Conservation (phyloP, 306 rosid species). For the Vigna hirtella region DNA sequence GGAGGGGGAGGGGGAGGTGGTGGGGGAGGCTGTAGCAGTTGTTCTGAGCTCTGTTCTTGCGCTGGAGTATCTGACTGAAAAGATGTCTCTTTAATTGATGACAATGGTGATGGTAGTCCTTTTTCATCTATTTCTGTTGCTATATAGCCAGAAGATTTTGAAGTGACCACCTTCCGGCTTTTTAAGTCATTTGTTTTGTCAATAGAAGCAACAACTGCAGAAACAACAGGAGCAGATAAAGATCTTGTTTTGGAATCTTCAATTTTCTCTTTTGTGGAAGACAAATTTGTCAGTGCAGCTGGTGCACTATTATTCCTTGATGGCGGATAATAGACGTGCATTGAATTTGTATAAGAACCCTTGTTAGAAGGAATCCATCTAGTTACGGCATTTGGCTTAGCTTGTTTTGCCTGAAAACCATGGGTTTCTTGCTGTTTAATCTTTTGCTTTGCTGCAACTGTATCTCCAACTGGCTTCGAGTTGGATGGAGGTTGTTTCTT, state of each 20-base stretch:
- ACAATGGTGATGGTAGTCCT: slow-evolving; percentile 48
- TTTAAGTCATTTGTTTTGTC: slow-evolving; percentile 59
- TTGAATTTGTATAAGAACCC: slow-evolving; percentile 75
- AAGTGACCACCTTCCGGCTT: slow-evolving; percentile 50
- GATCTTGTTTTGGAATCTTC: slow-evolving; percentile 59
- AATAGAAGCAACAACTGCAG: slow-evolving; percentile 44
- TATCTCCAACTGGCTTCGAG: slow-evolving; percentile 58
- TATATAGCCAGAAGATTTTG: slow-evolving; percentile 59
- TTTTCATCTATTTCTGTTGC: slow-evolving; percentile 54
- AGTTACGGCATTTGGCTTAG: slow-evolving; percentile 75
- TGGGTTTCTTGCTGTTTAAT: slow-evolving; percentile 71
- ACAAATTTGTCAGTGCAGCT: slow-evolving; percentile 54
- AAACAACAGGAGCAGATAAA: slow-evolving; percentile 52
- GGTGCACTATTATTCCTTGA: slow-evolving; percentile 75
- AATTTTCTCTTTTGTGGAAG: slow-evolving; percentile 61
- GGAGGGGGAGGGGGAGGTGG: slow-evolving; percentile 40
- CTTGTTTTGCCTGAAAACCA: slow-evolving; percentile 64
- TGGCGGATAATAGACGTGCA: slow-evolving; percentile 87
- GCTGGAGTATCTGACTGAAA: slow-evolving; percentile 40
- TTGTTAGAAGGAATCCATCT: slow-evolving; percentile 90
- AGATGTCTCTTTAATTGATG: slow-evolving; percentile 51
- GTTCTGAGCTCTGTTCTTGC: slow-evolving; percentile 42
- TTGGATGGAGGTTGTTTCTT: slow-evolving; percentile 64
- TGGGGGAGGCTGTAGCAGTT: slow-evolving; percentile 43
- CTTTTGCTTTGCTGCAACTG: slow-evolving; percentile 61